Evolutionary conservation across 306 rosid species (phyloP).

Genomic region (Malus orientalis): DNA sequence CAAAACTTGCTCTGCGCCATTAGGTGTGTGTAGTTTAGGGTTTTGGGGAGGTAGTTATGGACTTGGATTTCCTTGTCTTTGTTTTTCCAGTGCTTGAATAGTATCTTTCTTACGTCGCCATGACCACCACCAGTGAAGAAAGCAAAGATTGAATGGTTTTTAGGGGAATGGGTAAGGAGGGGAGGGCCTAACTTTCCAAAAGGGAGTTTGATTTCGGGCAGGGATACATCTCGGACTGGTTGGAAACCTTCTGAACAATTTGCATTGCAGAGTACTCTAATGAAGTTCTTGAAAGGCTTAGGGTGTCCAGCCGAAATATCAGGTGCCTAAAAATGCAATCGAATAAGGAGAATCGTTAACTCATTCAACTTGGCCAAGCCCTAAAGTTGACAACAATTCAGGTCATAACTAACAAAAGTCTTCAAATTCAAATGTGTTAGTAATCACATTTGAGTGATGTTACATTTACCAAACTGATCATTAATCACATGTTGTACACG

Average conservation of each 20-base stretch:
- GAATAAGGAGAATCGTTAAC: neutral
- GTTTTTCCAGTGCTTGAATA: constrained; percentile 18
- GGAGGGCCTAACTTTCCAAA: constrained; percentile 5
- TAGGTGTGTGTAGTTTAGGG: constrained; percentile 17
- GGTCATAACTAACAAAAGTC: neutral
- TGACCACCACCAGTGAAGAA: constrained; percentile 31
- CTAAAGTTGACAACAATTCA: too few relatives aligned
- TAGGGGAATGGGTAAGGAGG: neutral
- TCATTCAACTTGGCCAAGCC: too few relatives aligned
- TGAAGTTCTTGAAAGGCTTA: constrained; percentile 25
- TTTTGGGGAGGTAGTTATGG: constrained; percentile 24
- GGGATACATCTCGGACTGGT: constrained; percentile 24
- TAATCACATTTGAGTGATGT: neutral
- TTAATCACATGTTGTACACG: neutral
- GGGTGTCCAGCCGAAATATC: constrained; percentile 14
- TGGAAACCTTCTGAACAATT: constrained; percentile 35
- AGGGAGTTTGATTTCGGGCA: constrained; percentile 26
- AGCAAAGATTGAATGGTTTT: constrained; percentile 20
- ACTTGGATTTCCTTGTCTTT: constrained; percentile 26
- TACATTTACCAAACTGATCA: neutral
- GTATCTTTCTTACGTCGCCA: constrained; percentile 12
- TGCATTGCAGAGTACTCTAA: constrained; percentile 37
- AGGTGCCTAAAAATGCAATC: constrained; percentile 17
- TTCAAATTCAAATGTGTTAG: neutral
- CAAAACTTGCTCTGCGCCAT: constrained; percentile 30